Base-by-base conservation (phyloP, 139 green algal genomes). In the Penium margaritaceum region DNA sequence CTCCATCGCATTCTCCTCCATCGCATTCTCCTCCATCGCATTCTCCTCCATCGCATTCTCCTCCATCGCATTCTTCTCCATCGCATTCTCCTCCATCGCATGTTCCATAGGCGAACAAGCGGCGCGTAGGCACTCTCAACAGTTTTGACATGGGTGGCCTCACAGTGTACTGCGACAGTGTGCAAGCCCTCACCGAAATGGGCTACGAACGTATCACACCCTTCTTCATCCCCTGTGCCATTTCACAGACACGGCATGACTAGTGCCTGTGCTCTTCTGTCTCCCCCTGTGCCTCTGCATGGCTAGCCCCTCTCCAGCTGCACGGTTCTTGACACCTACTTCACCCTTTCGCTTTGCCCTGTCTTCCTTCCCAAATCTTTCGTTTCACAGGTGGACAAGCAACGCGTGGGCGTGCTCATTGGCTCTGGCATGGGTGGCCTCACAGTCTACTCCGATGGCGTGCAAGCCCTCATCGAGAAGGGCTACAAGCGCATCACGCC, bases 401-500 rank as follows among this genome's bases (percentile, higher is more conserved):
- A 84, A 5, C 82, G 88, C 6, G 85, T 88, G 17, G 93, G 93
- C 30, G 86, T 97, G 61, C 84, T 98, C 47, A 84, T 97, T 12
- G 92, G 94, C 63, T 91, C 84, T 29, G 94, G 93, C 65, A 98
- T 98, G 91, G 94, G 94, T 38, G 88, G 88, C 46, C 84, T 91
- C 70, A 84, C 82, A 9, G 86, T 95, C 1, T 96, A 97, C 76
- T 86, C 95, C 69, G 91, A 97, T 72, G 84, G 84, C 51, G 82
- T 88, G 24, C 76, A 79, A 61, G 55, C 54, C 3, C 84, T 97
- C 37, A 83, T 95, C 34, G 80, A 93, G 77, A 97, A 97, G 86
- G 94, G 94, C 46, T 87, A 90, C 83, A 96, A 94, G 84, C 95
- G 94, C 81, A 98, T 99, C 57, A 93, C 87, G 3, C 95, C 95